phyloP scores from a whole-genome alignment of 768 basidiomycete species.

The Lepiota brunneoincarnata region DNA sequence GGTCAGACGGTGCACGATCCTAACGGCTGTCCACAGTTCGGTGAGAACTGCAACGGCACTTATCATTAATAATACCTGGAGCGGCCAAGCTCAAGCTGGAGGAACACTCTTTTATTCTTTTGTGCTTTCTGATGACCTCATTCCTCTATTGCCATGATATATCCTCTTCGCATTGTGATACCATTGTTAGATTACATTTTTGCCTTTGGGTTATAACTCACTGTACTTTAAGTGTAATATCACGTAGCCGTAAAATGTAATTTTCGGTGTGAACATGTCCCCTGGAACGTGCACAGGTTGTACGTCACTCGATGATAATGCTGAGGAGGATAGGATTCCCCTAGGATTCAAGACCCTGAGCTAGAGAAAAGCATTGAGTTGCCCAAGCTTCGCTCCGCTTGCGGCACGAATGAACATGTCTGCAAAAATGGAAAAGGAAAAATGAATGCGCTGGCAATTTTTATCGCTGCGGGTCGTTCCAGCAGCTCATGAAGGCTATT shows the following conservation, averaged over 20 bases:
- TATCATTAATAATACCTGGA: conserved; percentile 29
- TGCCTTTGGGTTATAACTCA: neutral
- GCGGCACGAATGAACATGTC: neutral
- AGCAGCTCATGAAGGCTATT: neutral
- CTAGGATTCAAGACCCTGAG: neutral
- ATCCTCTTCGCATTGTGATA: conserved; percentile 6
- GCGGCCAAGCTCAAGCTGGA: neutral
- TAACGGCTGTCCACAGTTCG: conserved; percentile 42
- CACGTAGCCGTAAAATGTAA: neutral
- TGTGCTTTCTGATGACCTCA: neutral
- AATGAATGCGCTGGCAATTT: neutral
- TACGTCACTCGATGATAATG: neutral
- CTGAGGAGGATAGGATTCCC: neutral
- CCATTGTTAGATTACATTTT: conserved; percentile 10
- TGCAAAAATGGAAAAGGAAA: conserved; percentile 5
- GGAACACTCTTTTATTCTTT: neutral
- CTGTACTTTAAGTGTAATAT: conserved; percentile 10
- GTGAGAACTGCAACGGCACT: conserved; percentile 36
- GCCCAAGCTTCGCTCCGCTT: neutral
- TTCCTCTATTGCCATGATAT: neutral
- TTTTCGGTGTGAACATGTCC: no score
- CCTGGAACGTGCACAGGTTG: no score
- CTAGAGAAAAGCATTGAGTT: neutral
- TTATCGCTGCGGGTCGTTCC: conserved; percentile 3
- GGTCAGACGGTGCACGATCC: conserved; percentile 32